A percentile compares a stretch with the other conserved stretches of the same genome.
Conservation (phyloP, 164 flowering plant species). For the Sedum album region DNA sequence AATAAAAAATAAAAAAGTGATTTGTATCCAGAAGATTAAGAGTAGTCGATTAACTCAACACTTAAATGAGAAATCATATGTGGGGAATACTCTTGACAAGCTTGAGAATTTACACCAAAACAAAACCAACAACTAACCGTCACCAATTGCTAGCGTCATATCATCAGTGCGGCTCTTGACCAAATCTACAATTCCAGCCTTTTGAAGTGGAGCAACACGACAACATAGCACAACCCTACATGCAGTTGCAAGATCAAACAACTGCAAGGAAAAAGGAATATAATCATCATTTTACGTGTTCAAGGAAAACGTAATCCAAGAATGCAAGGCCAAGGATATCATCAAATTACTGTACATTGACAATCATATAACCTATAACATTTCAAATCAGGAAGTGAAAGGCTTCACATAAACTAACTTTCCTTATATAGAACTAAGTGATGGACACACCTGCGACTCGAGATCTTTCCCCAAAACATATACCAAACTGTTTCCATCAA, state of each 20-base stretch:
- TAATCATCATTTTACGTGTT: background rate
- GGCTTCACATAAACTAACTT: too few relatives aligned
- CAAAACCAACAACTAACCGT: conserved; percentile 47
- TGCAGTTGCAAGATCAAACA: conserved; percentile 54
- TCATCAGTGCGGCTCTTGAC: conserved; percentile 84
- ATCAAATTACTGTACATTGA: background rate
- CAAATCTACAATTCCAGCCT: conserved; percentile 95
- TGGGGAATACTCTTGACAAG: too few relatives aligned
- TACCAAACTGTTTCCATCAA: conserved; percentile 97
- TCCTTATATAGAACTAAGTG: background rate
- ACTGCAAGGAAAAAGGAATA: conserved; percentile 33
- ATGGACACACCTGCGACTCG: conserved; percentile 53
- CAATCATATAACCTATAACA: background rate
- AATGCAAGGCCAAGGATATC: background rate
- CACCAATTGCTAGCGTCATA: conserved; percentile 96
- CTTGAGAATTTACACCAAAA: too few relatives aligned
- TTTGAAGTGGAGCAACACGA: conserved; percentile 95
- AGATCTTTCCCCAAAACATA: conserved; percentile 83
- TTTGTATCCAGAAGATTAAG: conserved; percentile 3
- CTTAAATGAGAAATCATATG: too few relatives aligned
- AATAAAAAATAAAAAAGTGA: too few relatives aligned
- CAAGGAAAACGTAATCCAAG: background rate
- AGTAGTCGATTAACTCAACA: background rate
- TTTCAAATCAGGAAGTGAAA: background rate
- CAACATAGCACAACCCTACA: conserved; percentile 89